phyloP scores from a whole-genome alignment of 768 basidiomycete species.

The Myochromella boudieri region DNA sequence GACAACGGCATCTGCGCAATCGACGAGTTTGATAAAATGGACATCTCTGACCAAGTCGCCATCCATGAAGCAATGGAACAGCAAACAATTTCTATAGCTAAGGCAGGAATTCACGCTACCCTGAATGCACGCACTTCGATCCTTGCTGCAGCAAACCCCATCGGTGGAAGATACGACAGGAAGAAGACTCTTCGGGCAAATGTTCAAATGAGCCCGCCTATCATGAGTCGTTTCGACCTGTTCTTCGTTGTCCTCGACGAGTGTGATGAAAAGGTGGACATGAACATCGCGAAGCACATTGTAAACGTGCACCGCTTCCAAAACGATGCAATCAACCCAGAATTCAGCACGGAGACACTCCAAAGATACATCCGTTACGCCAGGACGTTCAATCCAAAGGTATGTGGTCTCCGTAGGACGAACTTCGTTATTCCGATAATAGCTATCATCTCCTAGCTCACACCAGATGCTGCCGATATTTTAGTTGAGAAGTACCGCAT shows the following conservation, averaged over 20 bases:
- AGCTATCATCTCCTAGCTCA: constrained; percentile 56
- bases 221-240: constrained; percentile 98
- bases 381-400: constrained; percentile 97
- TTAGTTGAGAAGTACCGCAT: constrained; percentile 94
- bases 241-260: constrained; percentile 99
- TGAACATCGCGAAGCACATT: constrained; percentile 94
- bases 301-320: constrained; percentile 97
- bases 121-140: constrained; percentile 97
- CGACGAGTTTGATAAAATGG: constrained; percentile 99
- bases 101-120: constrained; percentile 98
- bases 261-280: constrained; percentile 88
- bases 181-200: constrained; percentile 91
- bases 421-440: constrained; percentile 3
- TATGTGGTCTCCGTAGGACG: constrained; percentile 34
- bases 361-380: constrained; percentile 98
- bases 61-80: constrained; percentile 99
- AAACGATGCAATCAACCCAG: constrained; percentile 92
- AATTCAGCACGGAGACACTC: constrained; percentile 95
- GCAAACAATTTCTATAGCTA: constrained; percentile 98
- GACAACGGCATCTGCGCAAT: constrained; percentile 99
- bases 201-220: constrained; percentile 96
- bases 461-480: constrained; percentile 87
- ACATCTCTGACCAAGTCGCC: constrained; percentile 95
- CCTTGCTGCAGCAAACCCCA: constrained; percentile 95
- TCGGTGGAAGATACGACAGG: constrained; percentile 95